These are phyloP conservation scores for Pilasporangium apinafurcum DNA, from an alignment of 352 stramenopile genomes.

Conservation along the genomic window DNA sequence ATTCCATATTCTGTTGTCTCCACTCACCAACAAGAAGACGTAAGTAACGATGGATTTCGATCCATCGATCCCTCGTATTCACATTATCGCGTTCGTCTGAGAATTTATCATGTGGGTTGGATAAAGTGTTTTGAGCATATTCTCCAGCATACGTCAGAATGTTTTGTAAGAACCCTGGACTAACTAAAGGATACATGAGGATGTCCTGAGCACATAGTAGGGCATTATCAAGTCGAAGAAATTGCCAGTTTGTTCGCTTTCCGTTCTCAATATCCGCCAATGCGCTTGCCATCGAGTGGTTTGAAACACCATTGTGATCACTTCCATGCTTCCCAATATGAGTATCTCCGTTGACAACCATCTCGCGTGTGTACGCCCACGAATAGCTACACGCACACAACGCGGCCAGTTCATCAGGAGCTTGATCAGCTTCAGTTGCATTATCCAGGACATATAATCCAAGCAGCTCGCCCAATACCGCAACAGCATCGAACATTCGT, in stretches of 20 bases:
- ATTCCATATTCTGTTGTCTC: constrained; percentile 55
- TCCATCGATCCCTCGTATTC: constrained; percentile 23
- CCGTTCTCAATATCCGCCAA: constrained; percentile 10
- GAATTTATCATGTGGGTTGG: too few species aligned
- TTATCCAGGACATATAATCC: constrained; percentile 25
- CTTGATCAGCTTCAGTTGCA: constrained; percentile 14
- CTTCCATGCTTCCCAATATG: constrained; percentile 6
- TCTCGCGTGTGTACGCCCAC: constrained; percentile 57
- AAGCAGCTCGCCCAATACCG: constrained; percentile 65
- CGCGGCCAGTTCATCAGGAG: constrained; percentile 42
- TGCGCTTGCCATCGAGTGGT: background rate
- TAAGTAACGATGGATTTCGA: constrained; percentile 65
- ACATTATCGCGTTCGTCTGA: background rate
- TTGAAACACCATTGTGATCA: background rate
- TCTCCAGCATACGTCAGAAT: constrained; percentile 45
- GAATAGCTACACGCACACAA: constrained; percentile 46
- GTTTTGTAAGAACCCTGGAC: constrained; percentile 46
- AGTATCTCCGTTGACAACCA: constrained; percentile 42
- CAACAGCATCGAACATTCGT: constrained; percentile 40
- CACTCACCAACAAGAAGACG: constrained; percentile 60
- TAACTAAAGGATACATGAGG: constrained; percentile 63
- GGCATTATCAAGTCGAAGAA: constrained; percentile 39
- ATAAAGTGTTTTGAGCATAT: constrained; percentile 42
- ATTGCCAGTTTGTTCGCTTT: constrained; percentile 49
- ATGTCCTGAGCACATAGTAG: constrained; percentile 66